phyloP scores from a whole-genome alignment of 352 stramenopile species.

The Pythium folliculosum region DNA sequence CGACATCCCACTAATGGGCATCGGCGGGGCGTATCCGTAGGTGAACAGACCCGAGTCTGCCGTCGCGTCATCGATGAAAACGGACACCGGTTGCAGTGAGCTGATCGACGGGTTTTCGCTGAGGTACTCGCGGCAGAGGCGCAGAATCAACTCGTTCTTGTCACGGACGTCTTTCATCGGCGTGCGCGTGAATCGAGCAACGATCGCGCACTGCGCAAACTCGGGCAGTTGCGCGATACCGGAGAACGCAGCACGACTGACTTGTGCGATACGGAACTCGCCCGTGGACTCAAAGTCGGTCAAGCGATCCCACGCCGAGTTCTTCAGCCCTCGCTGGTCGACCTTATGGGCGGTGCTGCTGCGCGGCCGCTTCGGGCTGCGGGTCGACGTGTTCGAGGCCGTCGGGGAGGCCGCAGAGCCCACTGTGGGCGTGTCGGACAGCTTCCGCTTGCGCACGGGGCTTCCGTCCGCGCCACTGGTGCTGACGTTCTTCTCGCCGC shows the following conservation, averaged over 20 bases:
- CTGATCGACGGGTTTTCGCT: conserved; percentile 69
- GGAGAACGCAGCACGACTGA: conserved; percentile 70
- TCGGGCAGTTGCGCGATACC: conserved; percentile 67
- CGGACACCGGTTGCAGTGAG: conserved; percentile 46
- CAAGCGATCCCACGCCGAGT: conserved; percentile 72
- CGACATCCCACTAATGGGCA: conserved; percentile 55
- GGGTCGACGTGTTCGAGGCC: background rate
- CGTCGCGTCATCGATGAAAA: conserved; percentile 47
- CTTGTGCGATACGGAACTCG: conserved; percentile 70
- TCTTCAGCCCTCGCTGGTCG: conserved; percentile 43
- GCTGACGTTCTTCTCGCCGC: background rate
- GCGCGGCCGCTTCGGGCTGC: conserved; percentile 23
- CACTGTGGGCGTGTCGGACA: conserved; percentile 8
- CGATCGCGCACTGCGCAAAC: conserved; percentile 74
- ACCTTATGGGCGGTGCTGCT: conserved; percentile 4
- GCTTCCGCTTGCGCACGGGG: conserved; percentile 23
- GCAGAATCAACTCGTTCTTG: conserved; percentile 80
- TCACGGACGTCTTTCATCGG: conserved; percentile 63
- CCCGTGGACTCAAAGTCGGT: conserved; percentile 67
- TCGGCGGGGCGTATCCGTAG: conserved; percentile 73
- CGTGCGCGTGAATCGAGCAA: conserved; percentile 67
- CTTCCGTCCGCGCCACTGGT: background rate
- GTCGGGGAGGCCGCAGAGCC: conserved; percentile 3
- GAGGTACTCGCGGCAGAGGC: conserved; percentile 71
- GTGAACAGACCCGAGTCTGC: conserved; percentile 56